These are phyloP conservation scores for Amaranthus tricolor DNA, from an alignment of 179 eudicot species.

Conservation along the genomic window DNA sequence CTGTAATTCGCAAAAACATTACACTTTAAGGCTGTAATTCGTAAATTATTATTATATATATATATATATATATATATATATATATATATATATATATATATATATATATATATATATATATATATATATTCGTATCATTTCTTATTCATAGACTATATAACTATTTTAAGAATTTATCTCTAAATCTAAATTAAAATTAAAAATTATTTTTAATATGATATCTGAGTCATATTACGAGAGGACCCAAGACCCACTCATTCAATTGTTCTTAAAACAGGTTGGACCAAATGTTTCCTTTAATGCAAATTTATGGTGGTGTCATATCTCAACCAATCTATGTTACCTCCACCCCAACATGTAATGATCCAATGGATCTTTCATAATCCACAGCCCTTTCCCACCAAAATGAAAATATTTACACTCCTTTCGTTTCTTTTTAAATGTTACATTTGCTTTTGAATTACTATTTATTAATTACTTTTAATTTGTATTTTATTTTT, in stretches of 20 bases:
- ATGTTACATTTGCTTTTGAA: background rate
- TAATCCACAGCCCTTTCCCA: background rate
- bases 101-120: too few species aligned
- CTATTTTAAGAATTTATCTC: too few species aligned
- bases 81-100: too few species aligned
- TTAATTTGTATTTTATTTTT: too few species aligned
- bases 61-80: too few species aligned
- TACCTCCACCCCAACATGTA: conserved; percentile 11
- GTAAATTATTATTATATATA: too few species aligned
- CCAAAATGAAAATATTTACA: background rate
- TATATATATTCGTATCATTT: too few species aligned
- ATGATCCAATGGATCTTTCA: background rate
- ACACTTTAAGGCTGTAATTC: too few species aligned
- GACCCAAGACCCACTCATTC: background rate
- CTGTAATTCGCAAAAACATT: too few species aligned
- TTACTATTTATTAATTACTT: too few species aligned
- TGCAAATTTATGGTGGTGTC: background rate
- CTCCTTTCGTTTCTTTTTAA: too few species aligned
- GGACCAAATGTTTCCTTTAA: background rate
- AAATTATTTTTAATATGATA: background rate
- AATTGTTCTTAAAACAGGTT: background rate
- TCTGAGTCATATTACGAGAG: background rate
- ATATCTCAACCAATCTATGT: conserved; percentile 1
- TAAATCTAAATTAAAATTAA: background rate
- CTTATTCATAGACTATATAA: too few species aligned